Conservation (phyloP, 768 basidiomycete species). For the Panaeolus cyanescens region DNA sequence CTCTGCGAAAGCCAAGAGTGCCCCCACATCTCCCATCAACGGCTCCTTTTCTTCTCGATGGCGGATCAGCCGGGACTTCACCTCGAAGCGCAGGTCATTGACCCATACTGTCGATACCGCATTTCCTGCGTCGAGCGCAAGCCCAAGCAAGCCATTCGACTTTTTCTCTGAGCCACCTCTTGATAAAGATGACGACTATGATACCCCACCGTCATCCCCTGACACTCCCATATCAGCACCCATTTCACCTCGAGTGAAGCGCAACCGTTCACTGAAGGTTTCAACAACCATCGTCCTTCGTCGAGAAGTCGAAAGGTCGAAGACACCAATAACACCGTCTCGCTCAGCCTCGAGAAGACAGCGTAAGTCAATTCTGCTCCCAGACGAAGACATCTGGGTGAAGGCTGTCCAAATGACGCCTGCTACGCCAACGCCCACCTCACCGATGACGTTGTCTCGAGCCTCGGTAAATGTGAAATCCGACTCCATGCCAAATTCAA, state of each 20-base stretch:
- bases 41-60: neutral
- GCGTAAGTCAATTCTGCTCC: neutral
- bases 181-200: neutral
- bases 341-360: neutral
- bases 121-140: neutral
- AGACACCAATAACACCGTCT: neutral
- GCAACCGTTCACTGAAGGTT: neutral
- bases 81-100: neutral
- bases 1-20: neutral
- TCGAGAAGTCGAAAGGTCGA: neutral
- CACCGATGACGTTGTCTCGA: neutral
- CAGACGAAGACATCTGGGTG: neutral
- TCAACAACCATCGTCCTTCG: neutral
- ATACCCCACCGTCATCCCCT: neutral
- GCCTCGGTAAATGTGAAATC: neutral
- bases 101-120: neutral
- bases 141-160: neutral
- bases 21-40: neutral
- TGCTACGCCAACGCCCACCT: neutral
- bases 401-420: conserved; percentile 1
- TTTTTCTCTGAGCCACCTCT: neutral
- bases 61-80: neutral
- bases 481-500: neutral
- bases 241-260: neutral
- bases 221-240: neutral